Evolutionary conservation across 345 rosid genomes (phyloP).

Genomic region (Corchorus olitorius): DNA sequence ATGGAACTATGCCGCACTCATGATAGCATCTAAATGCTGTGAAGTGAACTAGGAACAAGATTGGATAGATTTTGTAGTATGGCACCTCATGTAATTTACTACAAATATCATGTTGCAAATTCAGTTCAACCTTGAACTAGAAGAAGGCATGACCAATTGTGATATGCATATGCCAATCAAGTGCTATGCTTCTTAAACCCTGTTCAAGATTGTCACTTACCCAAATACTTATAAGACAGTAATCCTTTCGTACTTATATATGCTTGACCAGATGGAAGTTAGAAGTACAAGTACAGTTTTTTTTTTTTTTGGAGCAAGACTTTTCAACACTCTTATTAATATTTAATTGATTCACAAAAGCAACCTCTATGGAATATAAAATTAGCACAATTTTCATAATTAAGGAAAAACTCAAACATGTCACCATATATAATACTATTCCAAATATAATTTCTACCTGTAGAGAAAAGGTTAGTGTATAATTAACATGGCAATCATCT

Average conservation of each 20-base stretch:
- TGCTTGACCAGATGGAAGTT: conserved; percentile 12
- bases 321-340: neutral
- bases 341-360: neutral
- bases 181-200: neutral
- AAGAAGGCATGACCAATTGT: neutral
- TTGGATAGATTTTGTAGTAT: too few species aligned
- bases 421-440: conserved; percentile 28
- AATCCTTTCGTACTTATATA: neutral
- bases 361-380: neutral
- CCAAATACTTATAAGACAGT: neutral
- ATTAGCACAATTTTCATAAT: neutral
- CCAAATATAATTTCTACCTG: conserved; percentile 56
- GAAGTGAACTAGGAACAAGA: neutral
- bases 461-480: conserved; percentile 85
- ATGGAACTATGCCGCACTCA: conserved; percentile 1
- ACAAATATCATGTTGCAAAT: conserved; percentile 6
- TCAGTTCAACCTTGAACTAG: too few species aligned
- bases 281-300: neutral
- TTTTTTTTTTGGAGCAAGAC: conserved; percentile 2
- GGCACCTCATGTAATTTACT: neutral
- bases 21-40: conserved; percentile 3
- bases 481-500: conserved; percentile 98
- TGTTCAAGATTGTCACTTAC: neutral
- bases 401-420: neutral
- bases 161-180: conserved; percentile 9